Percentiles rank a stretch among this genome's conserved stretches.
Conservation (phyloP, 2,329 filamentous ascomycete genomes). For the Aspergillus udagawae region DNA sequence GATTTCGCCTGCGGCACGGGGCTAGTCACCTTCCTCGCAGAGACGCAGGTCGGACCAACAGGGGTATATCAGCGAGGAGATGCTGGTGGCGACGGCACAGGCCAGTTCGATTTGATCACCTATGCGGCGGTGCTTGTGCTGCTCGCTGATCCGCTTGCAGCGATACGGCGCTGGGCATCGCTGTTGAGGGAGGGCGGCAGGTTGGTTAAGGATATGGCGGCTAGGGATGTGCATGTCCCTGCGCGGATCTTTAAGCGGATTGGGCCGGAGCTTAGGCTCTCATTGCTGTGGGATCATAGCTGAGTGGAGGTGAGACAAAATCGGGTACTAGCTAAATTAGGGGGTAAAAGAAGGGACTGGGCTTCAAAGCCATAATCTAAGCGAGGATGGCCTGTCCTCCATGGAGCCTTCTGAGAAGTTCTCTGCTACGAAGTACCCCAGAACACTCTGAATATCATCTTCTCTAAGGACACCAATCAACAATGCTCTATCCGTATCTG, state of each 20-base stretch:
- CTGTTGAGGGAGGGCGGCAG: constrained; percentile 2
- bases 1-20: constrained; percentile 6
- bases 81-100: background rate
- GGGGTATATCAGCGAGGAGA: constrained; percentile 2
- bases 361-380: no score
- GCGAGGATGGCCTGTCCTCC: no score
- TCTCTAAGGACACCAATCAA: no score
- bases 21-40: background rate
- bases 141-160: background rate
- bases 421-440: no score
- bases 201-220: constrained; percentile 5
- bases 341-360: no score
- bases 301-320: constrained; percentile 5
- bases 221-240: constrained; percentile 3
- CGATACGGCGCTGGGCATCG: background rate
- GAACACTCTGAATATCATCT: no score
- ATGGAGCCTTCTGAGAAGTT: no score
- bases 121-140: constrained; percentile 5
- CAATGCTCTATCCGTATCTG: fast-evolving
- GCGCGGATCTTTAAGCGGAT: background rate
- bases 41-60: background rate
- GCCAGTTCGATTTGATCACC: constrained; percentile 4
- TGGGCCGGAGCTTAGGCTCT: background rate
- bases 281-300: constrained; percentile 5
- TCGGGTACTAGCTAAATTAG: no score